Conservation (phyloP, 2,329 filamentous ascomycete species). For the Trichoderma atroviride region DNA sequence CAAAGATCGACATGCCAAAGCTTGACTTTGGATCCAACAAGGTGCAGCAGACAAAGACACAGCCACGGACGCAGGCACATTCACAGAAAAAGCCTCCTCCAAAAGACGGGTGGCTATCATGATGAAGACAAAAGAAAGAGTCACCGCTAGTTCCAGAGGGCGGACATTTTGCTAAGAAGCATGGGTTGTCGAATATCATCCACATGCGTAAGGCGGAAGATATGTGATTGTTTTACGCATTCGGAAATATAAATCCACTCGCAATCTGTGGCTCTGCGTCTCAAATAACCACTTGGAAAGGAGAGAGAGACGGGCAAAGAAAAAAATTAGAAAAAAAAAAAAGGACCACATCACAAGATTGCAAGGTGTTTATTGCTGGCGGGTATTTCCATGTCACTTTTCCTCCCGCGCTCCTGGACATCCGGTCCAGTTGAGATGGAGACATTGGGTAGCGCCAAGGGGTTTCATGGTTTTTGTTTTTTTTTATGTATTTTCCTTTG, state of each 20-base stretch:
- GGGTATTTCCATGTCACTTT: conserved; percentile 24
- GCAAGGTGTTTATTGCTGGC: conserved; percentile 20
- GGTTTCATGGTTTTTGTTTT: background rate
- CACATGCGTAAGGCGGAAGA: background rate
- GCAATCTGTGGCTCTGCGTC: background rate
- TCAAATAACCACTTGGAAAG: background rate
- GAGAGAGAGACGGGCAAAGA: background rate
- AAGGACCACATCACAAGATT: background rate
- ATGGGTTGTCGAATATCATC: background rate
- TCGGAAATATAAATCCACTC: background rate
- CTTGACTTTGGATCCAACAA: conserved; percentile 53
- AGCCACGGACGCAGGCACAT: background rate
- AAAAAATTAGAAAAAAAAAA: background rate
- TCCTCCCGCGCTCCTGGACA: conserved; percentile 14
- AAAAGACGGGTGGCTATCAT: conserved; percentile 40
- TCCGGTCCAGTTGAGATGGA: background rate
- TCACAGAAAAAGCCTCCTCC: conserved; percentile 33
- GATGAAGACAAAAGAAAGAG: background rate
- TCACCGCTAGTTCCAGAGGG: conserved; percentile 2
- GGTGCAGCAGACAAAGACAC: background rate
- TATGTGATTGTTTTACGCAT: background rate
- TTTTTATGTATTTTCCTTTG: conserved; percentile 31
- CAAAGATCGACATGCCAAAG: conserved; percentile 63
- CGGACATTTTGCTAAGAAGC: background rate
- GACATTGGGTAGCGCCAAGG: conserved; percentile 23